Conservation (phyloP, 192 early-diverging fungal species). For the Podila epigama region DNA sequence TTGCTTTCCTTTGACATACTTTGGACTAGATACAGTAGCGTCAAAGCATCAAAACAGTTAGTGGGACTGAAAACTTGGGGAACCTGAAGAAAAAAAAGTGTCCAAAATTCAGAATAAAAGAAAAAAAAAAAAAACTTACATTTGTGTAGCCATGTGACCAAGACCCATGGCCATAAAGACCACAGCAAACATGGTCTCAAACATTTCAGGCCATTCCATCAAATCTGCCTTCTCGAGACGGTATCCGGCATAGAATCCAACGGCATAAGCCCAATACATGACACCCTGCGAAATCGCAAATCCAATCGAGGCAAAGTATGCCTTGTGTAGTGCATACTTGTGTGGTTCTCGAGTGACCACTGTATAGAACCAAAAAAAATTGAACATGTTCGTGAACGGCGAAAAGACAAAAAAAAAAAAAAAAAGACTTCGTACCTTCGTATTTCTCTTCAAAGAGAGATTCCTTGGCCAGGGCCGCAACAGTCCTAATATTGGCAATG, state of each 20-base stretch:
- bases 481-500: constrained; percentile 78
- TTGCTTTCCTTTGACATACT: constrained; percentile 65
- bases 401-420: not conserved
- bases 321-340: constrained; percentile 41
- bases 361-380: constrained; percentile 52
- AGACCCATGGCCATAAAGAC: constrained; percentile 47
- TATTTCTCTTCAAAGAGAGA: constrained; percentile 34
- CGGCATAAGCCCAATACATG: constrained; percentile 56
- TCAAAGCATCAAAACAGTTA: constrained; percentile 62
- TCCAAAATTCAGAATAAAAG: constrained; percentile 53
- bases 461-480: constrained; percentile 64
- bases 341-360: constrained; percentile 55
- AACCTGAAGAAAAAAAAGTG: constrained; percentile 60
- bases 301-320: constrained; percentile 47
- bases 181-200: constrained; percentile 43
- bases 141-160: constrained; percentile 49
- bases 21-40: constrained; percentile 57
- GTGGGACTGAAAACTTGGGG: constrained; percentile 63
- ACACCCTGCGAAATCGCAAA: constrained; percentile 60
- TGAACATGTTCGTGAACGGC: constrained; percentile 28
- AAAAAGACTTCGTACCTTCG: constrained; percentile 9
- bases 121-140: constrained; percentile 15
- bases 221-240: constrained; percentile 38
- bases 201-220: constrained; percentile 21
- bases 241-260: constrained; percentile 64